These are phyloP conservation scores for Pythium aphanidermatum DNA, from an alignment of 352 stramenopile genomes.

Conservation along the genomic window DNA sequence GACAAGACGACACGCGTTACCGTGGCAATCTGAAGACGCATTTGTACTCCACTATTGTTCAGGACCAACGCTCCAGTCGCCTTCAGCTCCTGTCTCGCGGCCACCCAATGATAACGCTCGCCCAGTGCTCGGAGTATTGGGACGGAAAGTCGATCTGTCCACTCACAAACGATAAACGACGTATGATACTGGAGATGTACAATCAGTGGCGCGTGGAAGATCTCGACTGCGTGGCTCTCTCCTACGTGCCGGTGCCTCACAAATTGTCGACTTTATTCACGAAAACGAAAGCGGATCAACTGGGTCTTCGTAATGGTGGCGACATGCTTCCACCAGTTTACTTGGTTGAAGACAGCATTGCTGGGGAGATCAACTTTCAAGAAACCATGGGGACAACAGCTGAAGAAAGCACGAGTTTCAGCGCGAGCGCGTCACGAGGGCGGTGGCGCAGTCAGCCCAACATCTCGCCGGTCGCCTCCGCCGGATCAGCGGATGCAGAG, in stretches of 20 bases:
- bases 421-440: conserved; percentile 5
- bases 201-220: conserved; percentile 87
- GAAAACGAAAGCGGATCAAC: conserved; percentile 11
- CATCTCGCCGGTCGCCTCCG: conserved; percentile 8
- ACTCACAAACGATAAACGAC: conserved; percentile 71
- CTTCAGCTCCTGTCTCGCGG: conserved; percentile 75
- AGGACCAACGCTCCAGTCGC: conserved; percentile 73
- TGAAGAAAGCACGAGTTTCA: conserved; percentile 11
- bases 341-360: conserved; percentile 68
- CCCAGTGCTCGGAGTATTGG: conserved; percentile 83
- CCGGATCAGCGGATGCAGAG: conserved; percentile 9
- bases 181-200: conserved; percentile 83
- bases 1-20: conserved; percentile 78
- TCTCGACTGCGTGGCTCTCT: conserved; percentile 78
- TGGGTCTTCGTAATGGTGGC: conserved; percentile 13
- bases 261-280: conserved; percentile 62
- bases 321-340: conserved; percentile 65
- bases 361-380: conserved; percentile 38
- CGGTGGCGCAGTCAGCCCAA: conserved; percentile 13
- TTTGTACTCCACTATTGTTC: conserved; percentile 79
- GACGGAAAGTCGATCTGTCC: conserved; percentile 86
- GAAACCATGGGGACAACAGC: conserved; percentile 17
- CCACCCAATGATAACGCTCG: conserved; percentile 63
- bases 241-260: conserved; percentile 70
- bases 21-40: conserved; percentile 82